A percentile compares a stretch with the other conserved stretches of the same genome.
Evolutionary conservation across 345 rosid genomes (phyloP).

Genomic region (Citrus reticulata): DNA sequence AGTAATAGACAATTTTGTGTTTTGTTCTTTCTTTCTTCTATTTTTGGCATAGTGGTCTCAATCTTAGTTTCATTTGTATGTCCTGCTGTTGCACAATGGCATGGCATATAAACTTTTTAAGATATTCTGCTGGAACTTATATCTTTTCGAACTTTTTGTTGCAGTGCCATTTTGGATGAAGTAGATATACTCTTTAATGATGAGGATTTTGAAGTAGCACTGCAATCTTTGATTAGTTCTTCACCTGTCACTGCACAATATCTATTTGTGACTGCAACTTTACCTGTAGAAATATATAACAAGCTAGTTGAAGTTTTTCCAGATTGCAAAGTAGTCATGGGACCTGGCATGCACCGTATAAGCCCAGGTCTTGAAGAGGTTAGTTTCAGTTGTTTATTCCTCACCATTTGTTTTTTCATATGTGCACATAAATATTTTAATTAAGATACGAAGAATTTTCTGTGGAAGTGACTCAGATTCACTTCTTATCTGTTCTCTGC

Average conservation of each 20-base stretch:
- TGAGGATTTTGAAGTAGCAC: constrained; percentile 72
- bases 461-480: not conserved
- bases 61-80: not conserved
- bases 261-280: constrained; percentile 92
- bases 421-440: not conserved
- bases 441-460: not conserved
- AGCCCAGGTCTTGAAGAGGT: constrained; percentile 91
- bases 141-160: constrained; percentile 15
- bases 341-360: constrained; percentile 87
- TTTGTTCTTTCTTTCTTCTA: not conserved
- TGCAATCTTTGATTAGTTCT: constrained; percentile 64
- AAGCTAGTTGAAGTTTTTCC: constrained; percentile 82
- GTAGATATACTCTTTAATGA: constrained; percentile 82
- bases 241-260: constrained; percentile 72
- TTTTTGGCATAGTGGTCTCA: not conserved
- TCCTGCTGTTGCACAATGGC: not conserved
- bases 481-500: not conserved
- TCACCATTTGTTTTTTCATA: not conserved
- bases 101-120: not conserved
- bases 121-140: not conserved
- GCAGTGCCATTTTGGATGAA: constrained; percentile 86
- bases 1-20: not conserved
- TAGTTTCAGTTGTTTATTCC: constrained; percentile 14
- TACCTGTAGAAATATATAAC: constrained; percentile 76
- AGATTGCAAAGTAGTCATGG: constrained; percentile 84